These are phyloP conservation scores for Sporothrix inflata DNA, from an alignment of 2,329 filamentous ascomycete genomes.

Conservation along the genomic window DNA sequence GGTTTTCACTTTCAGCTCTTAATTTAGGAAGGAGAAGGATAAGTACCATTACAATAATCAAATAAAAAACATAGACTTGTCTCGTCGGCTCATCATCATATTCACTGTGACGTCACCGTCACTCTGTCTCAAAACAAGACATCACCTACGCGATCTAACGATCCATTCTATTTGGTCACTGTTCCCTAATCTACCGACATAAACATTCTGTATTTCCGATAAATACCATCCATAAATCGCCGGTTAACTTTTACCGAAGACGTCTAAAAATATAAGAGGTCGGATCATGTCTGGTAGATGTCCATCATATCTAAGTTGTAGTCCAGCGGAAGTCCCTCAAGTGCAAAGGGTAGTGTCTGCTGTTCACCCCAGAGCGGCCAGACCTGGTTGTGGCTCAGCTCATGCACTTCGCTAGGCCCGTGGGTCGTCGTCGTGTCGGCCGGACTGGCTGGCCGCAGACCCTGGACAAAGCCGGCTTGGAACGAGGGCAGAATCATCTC, in stretches of 20 bases:
- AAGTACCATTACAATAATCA: too few species aligned
- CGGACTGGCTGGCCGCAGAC: neutral
- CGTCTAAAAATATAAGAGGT: neutral
- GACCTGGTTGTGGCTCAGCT: constrained; percentile 10
- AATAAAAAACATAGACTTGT: too few species aligned
- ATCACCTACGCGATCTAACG: too few species aligned
- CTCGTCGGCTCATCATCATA: too few species aligned
- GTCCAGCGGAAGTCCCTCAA: constrained; percentile 25
- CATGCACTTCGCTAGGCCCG: neutral
- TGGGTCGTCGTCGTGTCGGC: neutral
- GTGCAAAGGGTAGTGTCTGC: constrained; percentile 25
- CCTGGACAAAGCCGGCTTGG: neutral
- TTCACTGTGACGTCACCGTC: too few species aligned
- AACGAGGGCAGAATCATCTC: neutral
- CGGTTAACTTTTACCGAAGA: constrained; percentile 22
- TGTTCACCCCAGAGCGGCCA: constrained; percentile 29
- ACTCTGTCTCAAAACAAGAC: too few species aligned
- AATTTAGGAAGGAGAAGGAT: too few species aligned
- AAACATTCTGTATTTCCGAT: neutral
- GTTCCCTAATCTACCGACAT: constrained; percentile 36
- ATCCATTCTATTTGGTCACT: too few species aligned
- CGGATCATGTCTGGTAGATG: neutral
- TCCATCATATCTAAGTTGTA: constrained; percentile 28
- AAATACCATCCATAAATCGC: neutral
- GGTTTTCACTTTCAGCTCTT: too few species aligned